phyloP scores from a whole-genome alignment of 2,329 filamentous ascomycete species.

The Pestalotiopsis sp. region DNA sequence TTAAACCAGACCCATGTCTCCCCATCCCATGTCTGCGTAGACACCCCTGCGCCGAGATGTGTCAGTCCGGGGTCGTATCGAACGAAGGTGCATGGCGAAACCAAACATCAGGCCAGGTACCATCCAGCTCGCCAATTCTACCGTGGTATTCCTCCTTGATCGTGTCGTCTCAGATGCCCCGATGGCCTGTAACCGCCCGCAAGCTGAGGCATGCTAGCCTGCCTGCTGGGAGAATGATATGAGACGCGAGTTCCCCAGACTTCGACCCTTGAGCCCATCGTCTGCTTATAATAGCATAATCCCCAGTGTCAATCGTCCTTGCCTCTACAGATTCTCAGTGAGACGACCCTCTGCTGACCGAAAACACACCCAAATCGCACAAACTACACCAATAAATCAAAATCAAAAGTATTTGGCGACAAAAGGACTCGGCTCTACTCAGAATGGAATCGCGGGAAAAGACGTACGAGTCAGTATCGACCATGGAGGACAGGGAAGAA shows the following conservation, averaged over 20 bases:
- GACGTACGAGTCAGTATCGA: conserved; percentile 27
- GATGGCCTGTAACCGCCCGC: conserved; percentile 2
- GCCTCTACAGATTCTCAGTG: neutral
- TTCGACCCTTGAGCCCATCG: no score
- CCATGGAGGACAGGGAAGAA: conserved; percentile 32
- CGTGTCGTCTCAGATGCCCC: conserved; percentile 1
- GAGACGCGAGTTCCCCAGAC: neutral
- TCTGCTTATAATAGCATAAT: neutral
- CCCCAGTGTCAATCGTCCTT: neutral
- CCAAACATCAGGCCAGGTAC: conserved; percentile 9
- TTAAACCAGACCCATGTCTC: neutral
- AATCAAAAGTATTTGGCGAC: neutral
- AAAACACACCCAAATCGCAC: neutral
- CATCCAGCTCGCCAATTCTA: neutral
- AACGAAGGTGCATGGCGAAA: conserved; percentile 8
- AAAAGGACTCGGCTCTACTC: neutral
- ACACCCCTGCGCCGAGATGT: conserved; percentile 2
- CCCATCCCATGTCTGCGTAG: neutral
- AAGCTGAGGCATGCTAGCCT: neutral
- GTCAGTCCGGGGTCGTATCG: conserved; percentile 4
- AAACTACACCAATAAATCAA: neutral
- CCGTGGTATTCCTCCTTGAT: neutral
- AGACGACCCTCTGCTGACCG: no score
- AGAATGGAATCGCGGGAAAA: conserved; percentile 17
- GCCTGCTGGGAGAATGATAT: neutral